Evolutionary conservation across 139 green algal genomes (phyloP).

Genomic region (Pedinophyceae sp.): DNA sequence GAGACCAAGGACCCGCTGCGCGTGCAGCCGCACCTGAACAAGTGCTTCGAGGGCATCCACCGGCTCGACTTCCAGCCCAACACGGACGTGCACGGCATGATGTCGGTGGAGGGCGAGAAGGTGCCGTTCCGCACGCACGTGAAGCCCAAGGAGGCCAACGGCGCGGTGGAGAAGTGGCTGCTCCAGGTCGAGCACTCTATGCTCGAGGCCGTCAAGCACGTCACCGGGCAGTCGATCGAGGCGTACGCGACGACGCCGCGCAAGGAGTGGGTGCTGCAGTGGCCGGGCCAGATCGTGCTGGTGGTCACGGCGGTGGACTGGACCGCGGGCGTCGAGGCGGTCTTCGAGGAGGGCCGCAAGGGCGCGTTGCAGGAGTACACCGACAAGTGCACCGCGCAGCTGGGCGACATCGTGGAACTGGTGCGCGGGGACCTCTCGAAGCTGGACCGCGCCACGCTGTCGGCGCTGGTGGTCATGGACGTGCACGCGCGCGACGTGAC

Average conservation of each 20-base stretch:
- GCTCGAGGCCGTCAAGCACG: slow-evolving; percentile 39
- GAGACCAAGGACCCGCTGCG: slow-evolving; percentile 57
- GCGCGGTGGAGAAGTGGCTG: slow-evolving; percentile 59
- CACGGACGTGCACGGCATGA: slow-evolving; percentile 45
- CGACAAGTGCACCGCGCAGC: slow-evolving; percentile 20
- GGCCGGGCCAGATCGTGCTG: slow-evolving; percentile 56
- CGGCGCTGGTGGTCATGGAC: slow-evolving; percentile 61
- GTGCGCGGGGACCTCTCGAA: slow-evolving; percentile 36
- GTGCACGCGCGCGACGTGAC: slow-evolving; percentile 56
- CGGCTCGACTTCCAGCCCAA: slow-evolving; percentile 39
- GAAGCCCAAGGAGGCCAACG: slow-evolving; percentile 36
- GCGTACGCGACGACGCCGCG: slow-evolving; percentile 27
- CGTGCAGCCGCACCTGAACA: slow-evolving; percentile 63
- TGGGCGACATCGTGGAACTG: slow-evolving; percentile 27
- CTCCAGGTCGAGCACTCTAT: slow-evolving; percentile 52
- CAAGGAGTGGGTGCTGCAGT: slow-evolving; percentile 48
- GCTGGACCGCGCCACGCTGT: slow-evolving; percentile 44
- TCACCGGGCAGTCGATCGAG: slow-evolving; percentile 25
- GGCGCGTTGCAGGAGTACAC: slow-evolving; percentile 10
- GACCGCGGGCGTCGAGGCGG: slow-evolving; percentile 22
- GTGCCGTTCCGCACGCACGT: slow-evolving; percentile 26
- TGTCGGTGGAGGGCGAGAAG: slow-evolving; percentile 41
- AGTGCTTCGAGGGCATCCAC: slow-evolving; percentile 60
- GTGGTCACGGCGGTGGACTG: slow-evolving; percentile 51
- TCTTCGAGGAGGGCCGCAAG: slow-evolving; percentile 7